A percentile compares a stretch with the other conserved stretches of the same genome.
phyloP scores from a whole-genome alignment of 108 stramenopile species.

The Pseudonitzschia delicatissima region DNA sequence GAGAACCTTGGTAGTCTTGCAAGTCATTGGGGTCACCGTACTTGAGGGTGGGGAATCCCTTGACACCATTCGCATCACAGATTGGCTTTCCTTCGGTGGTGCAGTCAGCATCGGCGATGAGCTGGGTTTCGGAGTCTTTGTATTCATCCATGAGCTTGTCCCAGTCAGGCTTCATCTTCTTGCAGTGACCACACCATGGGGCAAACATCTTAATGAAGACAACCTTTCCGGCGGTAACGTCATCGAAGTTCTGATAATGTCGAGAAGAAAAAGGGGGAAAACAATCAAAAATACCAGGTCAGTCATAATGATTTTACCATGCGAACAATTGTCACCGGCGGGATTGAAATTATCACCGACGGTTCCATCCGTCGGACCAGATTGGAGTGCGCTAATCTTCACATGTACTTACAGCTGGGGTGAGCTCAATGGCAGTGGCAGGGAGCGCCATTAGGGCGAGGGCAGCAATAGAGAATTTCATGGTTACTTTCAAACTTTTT shows the following conservation, averaged over 20 bases:
- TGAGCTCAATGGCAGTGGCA: slow-evolving; percentile 51
- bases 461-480: slow-evolving; percentile 5
- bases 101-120: slow-evolving; percentile 89
- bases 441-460: slow-evolving; percentile 17
- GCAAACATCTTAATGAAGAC: slow-evolving; percentile 85
- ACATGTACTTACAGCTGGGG: slow-evolving; percentile 37
- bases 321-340: too few relatives aligned
- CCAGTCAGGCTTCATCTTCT: slow-evolving; percentile 70
- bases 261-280: background rate
- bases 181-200: slow-evolving; percentile 41
- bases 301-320: background rate
- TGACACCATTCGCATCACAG: slow-evolving; percentile 75
- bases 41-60: slow-evolving; percentile 84
- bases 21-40: slow-evolving; percentile 64
- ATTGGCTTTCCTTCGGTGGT: slow-evolving; percentile 61
- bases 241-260: slow-evolving; percentile 51
- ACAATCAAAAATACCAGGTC: background rate
- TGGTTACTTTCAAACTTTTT: background rate
- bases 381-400: background rate
- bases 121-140: slow-evolving; percentile 34
- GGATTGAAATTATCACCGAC: background rate
- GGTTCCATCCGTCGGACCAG: background rate
- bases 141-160: slow-evolving; percentile 77
- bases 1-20: slow-evolving; percentile 85
- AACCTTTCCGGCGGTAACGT: slow-evolving; percentile 65